These are phyloP conservation scores for Botrytis fabae DNA, from an alignment of 2,329 filamentous ascomycete genomes.

Conservation along the genomic window DNA sequence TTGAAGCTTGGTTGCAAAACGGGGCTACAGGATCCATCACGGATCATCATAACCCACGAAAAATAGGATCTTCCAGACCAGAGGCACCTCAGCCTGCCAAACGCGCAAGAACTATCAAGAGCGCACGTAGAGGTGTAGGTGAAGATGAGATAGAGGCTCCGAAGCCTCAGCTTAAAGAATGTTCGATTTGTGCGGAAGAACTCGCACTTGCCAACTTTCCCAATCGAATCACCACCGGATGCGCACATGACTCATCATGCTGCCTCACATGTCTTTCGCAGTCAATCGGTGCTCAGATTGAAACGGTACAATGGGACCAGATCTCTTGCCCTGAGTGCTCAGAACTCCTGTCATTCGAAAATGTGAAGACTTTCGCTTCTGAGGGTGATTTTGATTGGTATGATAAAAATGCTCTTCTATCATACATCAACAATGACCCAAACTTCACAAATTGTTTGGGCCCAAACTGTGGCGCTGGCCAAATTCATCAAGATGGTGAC, in stretches of 20 bases:
- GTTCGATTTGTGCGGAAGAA: constrained; percentile 4
- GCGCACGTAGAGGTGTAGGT: too few species aligned
- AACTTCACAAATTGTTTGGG: constrained; percentile 55
- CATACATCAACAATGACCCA: constrained; percentile 31
- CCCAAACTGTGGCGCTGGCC: constrained; percentile 52
- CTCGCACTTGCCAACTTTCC: not conserved
- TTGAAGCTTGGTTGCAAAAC: too few species aligned
- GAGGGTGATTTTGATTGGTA: not conserved
- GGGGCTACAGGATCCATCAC: too few species aligned
- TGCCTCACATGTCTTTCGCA: constrained; percentile 25
- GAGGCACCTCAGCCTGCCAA: too few species aligned
- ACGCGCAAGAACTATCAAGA: too few species aligned
- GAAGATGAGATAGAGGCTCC: too few species aligned
- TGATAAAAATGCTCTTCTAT: not conserved
- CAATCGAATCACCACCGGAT: not conserved
- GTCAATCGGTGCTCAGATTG: constrained; percentile 26
- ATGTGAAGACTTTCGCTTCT: constrained; percentile 5
- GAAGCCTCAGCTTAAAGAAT: not conserved
- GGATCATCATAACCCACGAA: too few species aligned
- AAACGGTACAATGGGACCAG: constrained; percentile 44
- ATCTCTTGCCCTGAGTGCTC: constrained; percentile 56
- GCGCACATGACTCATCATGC: constrained; percentile 25
- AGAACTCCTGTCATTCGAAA: constrained; percentile 42
- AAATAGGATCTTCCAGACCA: too few species aligned
- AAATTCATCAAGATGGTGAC: constrained; percentile 49